Percentiles rank a stretch among this genome's conserved stretches.
These are phyloP conservation scores for Sugiyamaella chiloensis DNA, from an alignment of 805 yeast genomes.

Conservation along the genomic window DNA sequence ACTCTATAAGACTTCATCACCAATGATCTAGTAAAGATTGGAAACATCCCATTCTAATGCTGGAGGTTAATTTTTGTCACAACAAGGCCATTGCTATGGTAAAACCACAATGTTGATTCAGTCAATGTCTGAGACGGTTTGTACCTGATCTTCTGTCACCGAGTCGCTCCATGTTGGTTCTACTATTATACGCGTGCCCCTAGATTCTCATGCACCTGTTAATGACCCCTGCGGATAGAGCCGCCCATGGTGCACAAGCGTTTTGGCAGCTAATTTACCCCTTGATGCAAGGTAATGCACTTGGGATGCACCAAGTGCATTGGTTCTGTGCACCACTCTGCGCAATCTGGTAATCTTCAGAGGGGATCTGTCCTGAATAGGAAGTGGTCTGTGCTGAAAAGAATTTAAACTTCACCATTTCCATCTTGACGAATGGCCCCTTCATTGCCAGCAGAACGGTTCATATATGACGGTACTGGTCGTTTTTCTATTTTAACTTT, in stretches of 20 bases:
- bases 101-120: neutral
- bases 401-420: conserved; percentile 3
- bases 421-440: neutral
- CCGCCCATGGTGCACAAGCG: neutral
- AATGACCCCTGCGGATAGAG: conserved; percentile 2
- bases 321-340: neutral
- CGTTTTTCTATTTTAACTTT: too few relatives aligned
- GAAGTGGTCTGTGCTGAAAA: neutral
- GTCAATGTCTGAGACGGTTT: neutral
- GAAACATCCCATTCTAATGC: too few relatives aligned
- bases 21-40: too few relatives aligned
- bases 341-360: neutral
- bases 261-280: neutral
- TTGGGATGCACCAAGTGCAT: neutral
- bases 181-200: neutral
- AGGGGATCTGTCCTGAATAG: neutral
- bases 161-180: neutral
- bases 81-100: too few relatives aligned
- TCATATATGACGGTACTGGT: too few relatives aligned
- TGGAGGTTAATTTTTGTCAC: too few relatives aligned
- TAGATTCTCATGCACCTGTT: conserved; percentile 1
- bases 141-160: neutral
- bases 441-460: too few relatives aligned
- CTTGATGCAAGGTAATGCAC: conserved; percentile 1
- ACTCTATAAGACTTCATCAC: too few relatives aligned